Evolutionary conservation across 306 rosid species (phyloP), one percentile per base, ranked within the genome.

Genomic region (Quercus alba): DNA sequence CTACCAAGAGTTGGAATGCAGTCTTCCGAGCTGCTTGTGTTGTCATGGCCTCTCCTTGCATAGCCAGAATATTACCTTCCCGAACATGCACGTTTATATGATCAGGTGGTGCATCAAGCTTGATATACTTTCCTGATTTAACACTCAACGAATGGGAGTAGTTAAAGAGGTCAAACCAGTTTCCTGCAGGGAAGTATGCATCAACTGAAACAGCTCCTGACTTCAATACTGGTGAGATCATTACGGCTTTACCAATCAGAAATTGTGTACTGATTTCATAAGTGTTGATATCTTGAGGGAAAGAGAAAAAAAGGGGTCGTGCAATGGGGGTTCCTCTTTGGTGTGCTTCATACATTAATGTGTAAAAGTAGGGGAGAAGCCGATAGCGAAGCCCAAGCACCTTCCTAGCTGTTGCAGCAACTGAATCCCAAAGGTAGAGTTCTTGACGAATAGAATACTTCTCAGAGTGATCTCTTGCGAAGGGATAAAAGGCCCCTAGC

Each of bases 401-500:
- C 85, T 87, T 91, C 84, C 89, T 86, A 59, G 97, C 92, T 55
- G 95, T 64, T 77, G 86, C 88, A 76, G 97, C 97, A 81, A 94
- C 97, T 12, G 97, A 87, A 6, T 90, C 91, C 97, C 97, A 94
- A 59, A 94, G 78, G 83, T 92, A 94, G 35, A 92, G 97, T 88
- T 94, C 98, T 86, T 84, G 97, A 35, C 90, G 87, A 63, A 28
- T 84, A 14, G 89, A 38, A 14, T 0, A 18, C 78, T 26, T 86
- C 0, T 2, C 89, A 0, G 98, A 88, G 85, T 94, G 98, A 83
- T 92, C 97, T 86, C 98, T 91, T 4, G 97, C 70, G 83, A 94
- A 92, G 5, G 98, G 98, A 72, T 94, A 92, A 79, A 94, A 92
- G 12, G 98, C 97, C 46, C 98, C 98, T 61, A 94, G 83, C 97